phyloP scores from a whole-genome alignment of 768 basidiomycete species.

The Rhodotorula kratochvilovae region DNA sequence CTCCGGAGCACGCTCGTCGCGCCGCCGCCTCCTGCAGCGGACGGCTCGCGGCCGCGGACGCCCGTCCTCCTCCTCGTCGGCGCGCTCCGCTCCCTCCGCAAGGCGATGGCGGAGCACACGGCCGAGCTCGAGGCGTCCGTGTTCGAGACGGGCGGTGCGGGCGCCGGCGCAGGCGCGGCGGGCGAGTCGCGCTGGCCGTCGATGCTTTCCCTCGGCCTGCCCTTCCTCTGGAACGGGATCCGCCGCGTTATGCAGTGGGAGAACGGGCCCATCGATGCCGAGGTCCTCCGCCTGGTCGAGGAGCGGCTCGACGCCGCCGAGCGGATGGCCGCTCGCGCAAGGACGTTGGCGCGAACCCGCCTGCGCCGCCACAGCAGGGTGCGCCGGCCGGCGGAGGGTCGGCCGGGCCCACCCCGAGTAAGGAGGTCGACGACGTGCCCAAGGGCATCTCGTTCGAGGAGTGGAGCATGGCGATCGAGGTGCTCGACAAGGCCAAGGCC shows the following conservation, averaged over 20 bases:
- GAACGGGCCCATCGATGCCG: conserved; percentile 36
- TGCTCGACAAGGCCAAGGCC: conserved; percentile 33
- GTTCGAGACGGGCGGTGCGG: conserved; percentile 1
- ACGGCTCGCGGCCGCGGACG: conserved; percentile 4
- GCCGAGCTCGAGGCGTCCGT: conserved; percentile 24
- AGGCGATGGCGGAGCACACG: conserved; percentile 40
- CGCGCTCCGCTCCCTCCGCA: conserved; percentile 36
- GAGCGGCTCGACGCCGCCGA: conserved; percentile 28
- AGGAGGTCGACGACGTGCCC: conserved; percentile 3
- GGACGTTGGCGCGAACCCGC: background rate
- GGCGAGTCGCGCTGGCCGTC: conserved; percentile 38
- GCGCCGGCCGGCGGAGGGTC: background rate
- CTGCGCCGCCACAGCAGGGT: too few relatives aligned
- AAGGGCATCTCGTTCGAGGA: conserved; percentile 40
- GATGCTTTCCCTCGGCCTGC: conserved; percentile 40
- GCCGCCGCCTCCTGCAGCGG: conserved; percentile 10
- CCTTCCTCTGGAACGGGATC: conserved; percentile 39
- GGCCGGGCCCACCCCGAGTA: background rate
- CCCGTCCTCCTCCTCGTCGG: conserved; percentile 42
- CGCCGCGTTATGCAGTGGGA: conserved; percentile 41
- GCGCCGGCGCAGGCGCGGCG: conserved; percentile 1
- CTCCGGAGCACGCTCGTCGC: conserved; percentile 35
- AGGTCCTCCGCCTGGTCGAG: conserved; percentile 41
- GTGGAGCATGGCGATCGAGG: conserved; percentile 44
- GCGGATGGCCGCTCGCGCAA: background rate